Base-by-base conservation (phyloP, 495 filamentous ascomycete species). In the Apodospora peruviana region DNA sequence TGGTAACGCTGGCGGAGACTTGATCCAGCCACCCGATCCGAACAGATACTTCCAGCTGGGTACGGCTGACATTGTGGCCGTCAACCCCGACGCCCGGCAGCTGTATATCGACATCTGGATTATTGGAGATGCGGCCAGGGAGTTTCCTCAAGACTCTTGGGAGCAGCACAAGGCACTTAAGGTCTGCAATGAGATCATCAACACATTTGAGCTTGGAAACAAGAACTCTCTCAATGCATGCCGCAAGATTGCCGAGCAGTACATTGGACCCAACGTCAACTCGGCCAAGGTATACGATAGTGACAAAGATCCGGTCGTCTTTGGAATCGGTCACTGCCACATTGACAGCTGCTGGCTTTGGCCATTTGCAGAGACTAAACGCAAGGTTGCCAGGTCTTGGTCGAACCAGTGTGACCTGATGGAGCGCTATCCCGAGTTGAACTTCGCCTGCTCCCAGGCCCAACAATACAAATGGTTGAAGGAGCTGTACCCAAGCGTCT, bases 381-480 rank as follows among this genome's bases (percentile, higher is more conserved):
- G 93, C 50, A 98, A 98, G 72, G 84, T 96, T 5, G 93, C 88
- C 20, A 82, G 93, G 18, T 96, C 91, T 1, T 98, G 93, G 91
- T 88, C 90, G 2, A 95, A 87, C 61, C 93, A 98, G 62, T 95
- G 90, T 62, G 84, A 91, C 58, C 71, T 98, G 38, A 85, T 98
- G 72, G 93, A 98, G 27, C 81, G 88, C 3, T 98, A 97, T 53
- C 89, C 91, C 0, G 93, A 98, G 67, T 85, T 94, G 57, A 82
- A 90, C 18, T 98, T 98, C 70, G 80, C 86, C 34, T 86, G 82
- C 57, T 96, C 91, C 0, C 90, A 94, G 57, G 93, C 91, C 9
- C 93, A 98, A 58, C 93, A 98, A 60, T 98, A 88, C 74, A 96
- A 97, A 64, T 98, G 93, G 93, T 76, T 97, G 5, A 87, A 96